Base-by-base conservation (phyloP, 2,329 filamentous ascomycete species). In the Nectriaceae sp. region DNA sequence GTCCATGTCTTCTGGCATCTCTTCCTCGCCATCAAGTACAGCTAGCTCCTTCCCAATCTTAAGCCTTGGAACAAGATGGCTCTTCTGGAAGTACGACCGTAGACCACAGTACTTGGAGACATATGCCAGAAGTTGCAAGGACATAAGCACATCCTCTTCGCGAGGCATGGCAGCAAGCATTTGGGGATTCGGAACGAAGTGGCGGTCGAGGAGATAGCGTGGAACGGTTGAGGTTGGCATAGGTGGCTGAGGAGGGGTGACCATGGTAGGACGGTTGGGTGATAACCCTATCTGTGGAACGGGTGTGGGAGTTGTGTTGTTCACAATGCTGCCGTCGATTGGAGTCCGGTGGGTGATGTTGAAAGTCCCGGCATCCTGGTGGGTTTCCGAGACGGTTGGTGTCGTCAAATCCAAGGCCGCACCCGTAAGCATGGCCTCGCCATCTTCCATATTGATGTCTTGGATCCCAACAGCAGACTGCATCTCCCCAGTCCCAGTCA, bases 61-160 rank as follows among this genome's bases (percentile, higher is more conserved):
- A 42, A 99, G 84, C 55, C 86, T 88, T 0, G 94, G 94, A 4
- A 99, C 94, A 11, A 97, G 78, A 64, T 99, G 94, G 33, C 92
- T 96, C 68, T 88, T 83, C 66, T 99, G 94, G 69, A 99, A 99
- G 70, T 97, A 99, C 4, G 90, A 87, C 16, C 94, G 85, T 22
- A 99, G 82, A 61, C 96, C 95, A 77, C 94, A 97, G 72, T 99
- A 99, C 70, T 99, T 99, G 20, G 92, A 97, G 47, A 99, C 93
- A 67, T 99, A 99, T 15, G 94, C 94, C 39, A 99, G 81, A 18
- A 99, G 82, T 70, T 99, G 94, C 31, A 99, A 79, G 5, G 94
- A 97, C 93, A 99, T 97, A 55, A 99, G 78, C 3, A 99, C 94
- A 63, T 99, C 94, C 69, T 99, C 94, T 62, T 99, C 94, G 42